Evolutionary conservation across 768 basidiomycete genomes (phyloP).

Genomic region (Asterophora lycoperdoides): DNA sequence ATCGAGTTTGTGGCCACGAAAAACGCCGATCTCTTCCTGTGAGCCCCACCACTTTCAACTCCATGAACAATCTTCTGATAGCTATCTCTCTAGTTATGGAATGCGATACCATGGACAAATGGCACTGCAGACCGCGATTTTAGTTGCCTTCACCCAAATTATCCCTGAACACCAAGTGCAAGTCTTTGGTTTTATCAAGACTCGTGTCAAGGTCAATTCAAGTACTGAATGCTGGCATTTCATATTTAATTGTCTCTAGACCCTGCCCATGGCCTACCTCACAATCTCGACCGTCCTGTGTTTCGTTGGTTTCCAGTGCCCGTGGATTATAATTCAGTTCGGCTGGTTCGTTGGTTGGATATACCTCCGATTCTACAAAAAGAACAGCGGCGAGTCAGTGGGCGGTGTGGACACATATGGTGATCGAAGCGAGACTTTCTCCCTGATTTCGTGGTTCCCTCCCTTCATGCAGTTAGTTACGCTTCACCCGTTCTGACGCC

Average conservation of each 20-base stretch:
- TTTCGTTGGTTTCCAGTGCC: constrained; percentile 79
- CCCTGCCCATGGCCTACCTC: constrained; percentile 91
- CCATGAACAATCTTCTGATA: constrained; percentile 6
- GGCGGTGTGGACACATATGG: constrained; percentile 74
- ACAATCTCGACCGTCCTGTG: constrained; percentile 85
- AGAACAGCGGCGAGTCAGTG: constrained; percentile 61
- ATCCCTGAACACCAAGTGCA: constrained; percentile 99
- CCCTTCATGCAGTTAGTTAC: constrained; percentile 82
- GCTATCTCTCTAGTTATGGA: constrained; percentile 55
- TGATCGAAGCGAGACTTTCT: constrained; percentile 94
- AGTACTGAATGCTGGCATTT: background rate
- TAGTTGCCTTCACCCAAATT: constrained; percentile 96
- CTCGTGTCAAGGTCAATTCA: constrained; percentile 78
- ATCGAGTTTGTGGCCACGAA: constrained; percentile 72
- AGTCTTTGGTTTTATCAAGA: constrained; percentile 75
- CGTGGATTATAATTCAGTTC: constrained; percentile 93
- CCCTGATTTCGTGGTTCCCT: constrained; percentile 95
- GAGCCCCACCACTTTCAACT: constrained; percentile 26
- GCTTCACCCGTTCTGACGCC: background rate
- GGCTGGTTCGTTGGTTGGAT: constrained; percentile 98
- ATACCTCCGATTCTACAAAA: constrained; percentile 96
- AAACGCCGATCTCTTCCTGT: constrained; percentile 76
- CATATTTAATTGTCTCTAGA: constrained; percentile 40
- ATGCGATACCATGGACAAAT: constrained; percentile 91
- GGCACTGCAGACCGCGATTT: constrained; percentile 80